phyloP scores from a whole-genome alignment of 495 filamentous ascomycete genomes.

The Daldinia bambusicola region DNA sequence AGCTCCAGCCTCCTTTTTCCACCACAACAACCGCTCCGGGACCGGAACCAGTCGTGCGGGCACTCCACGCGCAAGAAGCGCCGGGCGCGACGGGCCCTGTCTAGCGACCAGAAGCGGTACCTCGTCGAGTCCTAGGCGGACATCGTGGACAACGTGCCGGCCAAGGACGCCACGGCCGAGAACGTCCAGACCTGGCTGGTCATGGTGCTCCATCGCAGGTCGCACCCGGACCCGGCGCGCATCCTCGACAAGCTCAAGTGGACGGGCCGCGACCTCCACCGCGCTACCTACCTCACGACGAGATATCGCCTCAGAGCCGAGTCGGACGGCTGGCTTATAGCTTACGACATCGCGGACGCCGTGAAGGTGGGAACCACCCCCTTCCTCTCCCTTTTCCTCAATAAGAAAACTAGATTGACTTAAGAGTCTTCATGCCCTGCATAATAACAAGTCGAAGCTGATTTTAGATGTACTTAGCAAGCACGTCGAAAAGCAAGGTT shows the following conservation, averaged over 20 bases:
- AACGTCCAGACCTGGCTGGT: conserved; percentile 41
- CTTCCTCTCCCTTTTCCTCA: too few relatives aligned
- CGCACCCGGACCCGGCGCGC: conserved; percentile 41
- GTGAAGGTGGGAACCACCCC: conserved; percentile 29
- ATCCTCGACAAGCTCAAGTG: conserved; percentile 31
- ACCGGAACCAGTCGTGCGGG: conserved; percentile 28
- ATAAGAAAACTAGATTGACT: too few relatives aligned
- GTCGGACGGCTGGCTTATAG: conserved; percentile 34
- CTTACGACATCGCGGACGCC: conserved; percentile 44
- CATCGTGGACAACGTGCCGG: conserved; percentile 37
- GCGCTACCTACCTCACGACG: conserved; percentile 36
- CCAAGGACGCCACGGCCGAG: conserved; percentile 31
- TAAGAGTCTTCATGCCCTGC: neutral
- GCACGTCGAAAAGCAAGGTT: conserved; percentile 25
- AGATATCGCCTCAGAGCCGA: conserved; percentile 40
- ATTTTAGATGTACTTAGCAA: conserved; percentile 15
- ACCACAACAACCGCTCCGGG: neutral
- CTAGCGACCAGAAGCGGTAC: conserved; percentile 36
- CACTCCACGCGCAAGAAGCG: conserved; percentile 29
- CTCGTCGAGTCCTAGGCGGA: conserved; percentile 40
- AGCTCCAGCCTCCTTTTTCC: neutral
- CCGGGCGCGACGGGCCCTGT: conserved; percentile 15
- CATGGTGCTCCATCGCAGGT: conserved; percentile 42
- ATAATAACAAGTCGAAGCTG: neutral
- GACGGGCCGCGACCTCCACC: conserved; percentile 42